Evolutionary conservation across 441 rosid genomes (phyloP).

Genomic region (Gossypium aridum): DNA sequence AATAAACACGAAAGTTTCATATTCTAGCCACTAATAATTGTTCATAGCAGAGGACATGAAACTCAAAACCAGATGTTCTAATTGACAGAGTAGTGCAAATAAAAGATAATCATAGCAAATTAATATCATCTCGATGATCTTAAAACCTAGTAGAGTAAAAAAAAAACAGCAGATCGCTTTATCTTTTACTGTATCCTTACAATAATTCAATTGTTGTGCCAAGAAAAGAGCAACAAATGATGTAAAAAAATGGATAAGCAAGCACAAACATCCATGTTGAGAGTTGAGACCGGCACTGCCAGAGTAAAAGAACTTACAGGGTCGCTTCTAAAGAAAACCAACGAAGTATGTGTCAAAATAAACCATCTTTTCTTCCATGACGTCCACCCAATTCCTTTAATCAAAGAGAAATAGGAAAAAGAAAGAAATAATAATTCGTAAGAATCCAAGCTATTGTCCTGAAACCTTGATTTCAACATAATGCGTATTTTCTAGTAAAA

Average conservation of each 20-base stretch:
- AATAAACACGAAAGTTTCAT: background rate
- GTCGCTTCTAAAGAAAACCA: conserved; percentile 97
- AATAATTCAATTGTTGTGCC: background rate
- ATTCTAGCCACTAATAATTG: background rate
- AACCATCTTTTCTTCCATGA: conserved; percentile 99
- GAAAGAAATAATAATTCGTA: background rate
- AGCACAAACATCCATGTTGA: background rate
- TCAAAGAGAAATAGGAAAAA: background rate
- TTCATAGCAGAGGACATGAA: background rate
- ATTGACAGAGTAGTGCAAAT: background rate
- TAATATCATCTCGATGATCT: background rate
- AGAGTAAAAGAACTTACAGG: conserved; percentile 55
- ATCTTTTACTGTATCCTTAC: background rate
- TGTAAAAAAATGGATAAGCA: background rate
- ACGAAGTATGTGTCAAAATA: conserved; percentile 82
- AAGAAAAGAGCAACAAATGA: background rate
- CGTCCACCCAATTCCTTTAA: conserved; percentile 98
- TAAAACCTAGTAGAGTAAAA: background rate
- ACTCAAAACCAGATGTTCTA: background rate
- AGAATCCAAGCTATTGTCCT: background rate
- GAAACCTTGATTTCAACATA: background rate
- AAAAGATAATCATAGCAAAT: background rate
- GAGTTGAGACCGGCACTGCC: background rate
- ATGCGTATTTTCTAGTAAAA: background rate
- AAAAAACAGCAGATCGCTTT: background rate